A percentile compares a stretch with the other conserved stretches of the same genome.
Evolutionary conservation across 768 basidiomycete genomes (phyloP).

Genomic region (Tulasnella calospora): DNA sequence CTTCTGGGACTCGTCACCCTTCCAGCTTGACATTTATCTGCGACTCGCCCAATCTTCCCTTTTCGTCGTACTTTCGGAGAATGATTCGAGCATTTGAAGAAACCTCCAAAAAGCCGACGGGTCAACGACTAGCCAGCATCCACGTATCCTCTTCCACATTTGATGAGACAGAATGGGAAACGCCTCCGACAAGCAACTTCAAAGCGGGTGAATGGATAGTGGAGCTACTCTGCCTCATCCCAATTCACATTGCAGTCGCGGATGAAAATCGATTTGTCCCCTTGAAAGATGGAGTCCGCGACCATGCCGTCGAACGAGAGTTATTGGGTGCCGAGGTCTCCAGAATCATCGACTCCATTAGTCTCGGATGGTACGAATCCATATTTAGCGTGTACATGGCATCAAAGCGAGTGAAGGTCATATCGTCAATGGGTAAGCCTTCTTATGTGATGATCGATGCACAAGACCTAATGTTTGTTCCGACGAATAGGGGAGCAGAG

Average conservation of each 20-base stretch:
- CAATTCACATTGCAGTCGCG: conserved; percentile 58
- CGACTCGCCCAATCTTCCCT: neutral
- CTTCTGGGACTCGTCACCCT: neutral
- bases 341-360: conserved; percentile 51
- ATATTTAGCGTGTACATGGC: conserved; percentile 60
- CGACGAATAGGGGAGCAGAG: conserved; percentile 34
- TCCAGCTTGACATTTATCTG: neutral
- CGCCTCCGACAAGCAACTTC: conserved; percentile 33
- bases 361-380: conserved; percentile 62
- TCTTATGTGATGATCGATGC: neutral
- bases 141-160: conserved; percentile 30
- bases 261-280: conserved; percentile 58
- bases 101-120: conserved; percentile 50
- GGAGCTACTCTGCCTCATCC: conserved; percentile 56
- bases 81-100: conserved; percentile 48
- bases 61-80: conserved; percentile 41
- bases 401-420: conserved; percentile 58
- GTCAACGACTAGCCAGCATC: conserved; percentile 26
- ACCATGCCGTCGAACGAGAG: conserved; percentile 47
- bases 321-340: conserved; percentile 57
- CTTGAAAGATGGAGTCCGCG: conserved; percentile 53
- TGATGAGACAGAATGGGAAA: conserved; percentile 15
- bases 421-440: conserved; percentile 55
- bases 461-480: neutral
- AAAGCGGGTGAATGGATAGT: conserved; percentile 58